Evolutionary conservation across 202 grass and related monocot species (phyloP), one percentile per base, ranked within the genome.

Genomic region (Panicum virgatum): DNA sequence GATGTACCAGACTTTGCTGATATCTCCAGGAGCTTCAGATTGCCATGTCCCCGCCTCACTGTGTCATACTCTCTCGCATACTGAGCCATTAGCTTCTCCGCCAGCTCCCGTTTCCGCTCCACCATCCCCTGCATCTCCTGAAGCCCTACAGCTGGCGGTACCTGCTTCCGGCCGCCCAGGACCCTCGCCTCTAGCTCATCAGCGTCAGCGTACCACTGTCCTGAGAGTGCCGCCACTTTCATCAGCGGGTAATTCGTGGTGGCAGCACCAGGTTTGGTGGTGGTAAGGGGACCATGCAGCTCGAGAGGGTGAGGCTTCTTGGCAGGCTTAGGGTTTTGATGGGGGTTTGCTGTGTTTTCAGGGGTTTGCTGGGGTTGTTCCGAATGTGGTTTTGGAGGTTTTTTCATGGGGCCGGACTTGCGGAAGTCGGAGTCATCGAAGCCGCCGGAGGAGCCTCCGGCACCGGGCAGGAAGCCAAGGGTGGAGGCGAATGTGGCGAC

Each of bases 391-490:
- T 91, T 90, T 19, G 46, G 43, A 40, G 96, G 63, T 57, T 86
- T 95, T 50, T 81, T 91, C 39, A 92, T 69, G 23, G 83, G 85
- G 50, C 85, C 91, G 34, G 90, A 84, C 84, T 93, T 98, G 68
- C 92, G 89, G 76, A 98, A 95, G 47, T 95, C 92, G 37, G 96
- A 91, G n/a, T 98, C 96, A 61, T 95, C 90, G 71, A 98, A 98
- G n/a, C 92, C 96, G 45, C 92, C 96, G 26, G 77, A 48, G 72
- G 88, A n/a, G 67, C 47, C 60, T 9, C 85, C 88, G 36, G 84
- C 16, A 62, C 60, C 73, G 14, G 76, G 38, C 61, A 84, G 39
- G 47, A 98, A 80, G 34, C 96, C 90, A 11, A 98, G 96, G 34
- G 96, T 91, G 14, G 92, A 94, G 66, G 88, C 96, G 82, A 98